A percentile compares a stretch with the other conserved stretches of the same genome.
phyloP scores from a whole-genome alignment of 495 filamentous ascomycete genomes.

The Sabuloglossum arenarium region DNA sequence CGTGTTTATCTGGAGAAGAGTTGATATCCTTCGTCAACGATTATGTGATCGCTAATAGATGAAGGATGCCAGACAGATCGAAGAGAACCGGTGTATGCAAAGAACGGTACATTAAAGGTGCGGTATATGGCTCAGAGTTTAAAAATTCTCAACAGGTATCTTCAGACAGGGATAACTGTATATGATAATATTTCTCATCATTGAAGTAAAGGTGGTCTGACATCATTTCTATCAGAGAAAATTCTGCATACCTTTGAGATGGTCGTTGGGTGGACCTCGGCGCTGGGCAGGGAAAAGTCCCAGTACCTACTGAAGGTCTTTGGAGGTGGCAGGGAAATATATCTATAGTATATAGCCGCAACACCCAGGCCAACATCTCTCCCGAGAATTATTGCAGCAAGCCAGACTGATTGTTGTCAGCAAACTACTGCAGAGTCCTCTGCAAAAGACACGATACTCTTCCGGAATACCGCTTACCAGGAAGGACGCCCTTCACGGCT shows the following conservation, averaged over 20 bases:
- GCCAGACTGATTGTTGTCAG: constrained; percentile 36
- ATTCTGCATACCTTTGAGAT: constrained; percentile 50
- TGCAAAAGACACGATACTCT: neutral
- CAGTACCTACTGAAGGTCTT: constrained; percentile 90
- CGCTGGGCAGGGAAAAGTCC: constrained; percentile 86
- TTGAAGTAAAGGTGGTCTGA: neutral
- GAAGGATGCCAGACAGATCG: too few relatives aligned
- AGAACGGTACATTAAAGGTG: too few relatives aligned
- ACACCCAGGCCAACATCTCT: constrained; percentile 74
- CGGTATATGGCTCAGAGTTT: too few relatives aligned
- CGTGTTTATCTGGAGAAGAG: constrained; percentile 33
- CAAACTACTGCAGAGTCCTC: neutral
- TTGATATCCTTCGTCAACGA: neutral
- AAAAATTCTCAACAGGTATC: too few relatives aligned
- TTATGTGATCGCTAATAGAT: too few relatives aligned
- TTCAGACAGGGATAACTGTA: too few relatives aligned
- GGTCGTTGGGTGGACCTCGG: constrained; percentile 77
- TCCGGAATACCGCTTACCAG: constrained; percentile 29
- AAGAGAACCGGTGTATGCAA: too few relatives aligned
- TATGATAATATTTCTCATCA: too few relatives aligned
- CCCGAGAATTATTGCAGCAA: constrained; percentile 74
- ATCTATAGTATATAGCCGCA: constrained; percentile 83
- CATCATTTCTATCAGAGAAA: neutral
- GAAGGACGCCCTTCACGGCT: constrained; percentile 59
- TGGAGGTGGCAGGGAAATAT: constrained; percentile 77